Percentiles rank a stretch among this genome's conserved stretches.
These are phyloP conservation scores for Pythium folliculosum DNA, from an alignment of 352 stramenopile species.

Conservation along the genomic window DNA sequence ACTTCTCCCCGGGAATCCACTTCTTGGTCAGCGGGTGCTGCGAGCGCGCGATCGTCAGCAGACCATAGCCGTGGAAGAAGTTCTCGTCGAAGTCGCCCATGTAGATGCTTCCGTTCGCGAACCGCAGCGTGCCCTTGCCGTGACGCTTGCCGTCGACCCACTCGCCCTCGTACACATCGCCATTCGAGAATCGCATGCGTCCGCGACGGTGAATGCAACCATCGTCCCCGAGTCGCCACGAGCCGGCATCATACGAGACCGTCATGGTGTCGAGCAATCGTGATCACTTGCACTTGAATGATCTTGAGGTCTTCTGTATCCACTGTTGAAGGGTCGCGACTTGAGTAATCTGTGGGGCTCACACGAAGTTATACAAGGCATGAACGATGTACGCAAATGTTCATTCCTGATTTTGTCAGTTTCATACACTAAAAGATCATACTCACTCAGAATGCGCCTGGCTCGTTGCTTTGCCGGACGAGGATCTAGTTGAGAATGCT, in stretches of 20 bases:
- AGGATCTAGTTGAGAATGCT: conserved; percentile 41
- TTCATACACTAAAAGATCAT: conserved; percentile 17
- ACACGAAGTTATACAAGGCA: background rate
- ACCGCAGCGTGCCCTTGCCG: conserved; percentile 55
- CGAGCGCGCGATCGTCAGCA: conserved; percentile 46
- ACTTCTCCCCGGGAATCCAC: conserved; percentile 59
- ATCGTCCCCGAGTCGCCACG: conserved; percentile 71
- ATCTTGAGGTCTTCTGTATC: background rate
- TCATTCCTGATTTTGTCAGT: conserved; percentile 12
- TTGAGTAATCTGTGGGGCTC: background rate
- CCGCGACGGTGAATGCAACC: conserved; percentile 73
- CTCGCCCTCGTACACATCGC: conserved; percentile 84
- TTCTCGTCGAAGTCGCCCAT: conserved; percentile 54
- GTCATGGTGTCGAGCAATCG: background rate
- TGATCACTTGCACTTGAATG: too few relatives aligned
- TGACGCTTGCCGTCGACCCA: conserved; percentile 85
- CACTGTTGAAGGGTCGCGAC: background rate
- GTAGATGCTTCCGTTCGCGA: conserved; percentile 43
- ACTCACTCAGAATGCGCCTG: background rate
- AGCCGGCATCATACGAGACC: conserved; percentile 67
- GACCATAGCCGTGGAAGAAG: conserved; percentile 66
- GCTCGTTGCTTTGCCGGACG: background rate
- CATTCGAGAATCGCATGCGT: conserved; percentile 68
- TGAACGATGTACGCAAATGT: conserved; percentile 2
- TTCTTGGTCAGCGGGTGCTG: conserved; percentile 70